phyloP scores from a whole-genome alignment of 805 yeast genomes.

The Kazachstania kunashirensis region DNA sequence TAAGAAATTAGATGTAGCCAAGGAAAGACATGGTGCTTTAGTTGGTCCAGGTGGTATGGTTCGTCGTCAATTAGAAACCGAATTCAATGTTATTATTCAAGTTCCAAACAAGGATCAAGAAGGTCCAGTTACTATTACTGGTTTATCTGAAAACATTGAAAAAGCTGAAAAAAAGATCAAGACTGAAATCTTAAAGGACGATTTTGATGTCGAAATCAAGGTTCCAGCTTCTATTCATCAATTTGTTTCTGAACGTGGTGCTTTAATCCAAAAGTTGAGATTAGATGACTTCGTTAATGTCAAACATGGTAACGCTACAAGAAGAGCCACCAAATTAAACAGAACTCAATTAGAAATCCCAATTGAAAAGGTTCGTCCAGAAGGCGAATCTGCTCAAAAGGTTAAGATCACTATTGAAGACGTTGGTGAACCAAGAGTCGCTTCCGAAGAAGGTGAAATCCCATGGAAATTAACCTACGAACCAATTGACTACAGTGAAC shows the following conservation, averaged over 20 bases:
- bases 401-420: conserved; percentile 41
- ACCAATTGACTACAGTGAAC: conserved; percentile 24
- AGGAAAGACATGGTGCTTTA: conserved; percentile 62
- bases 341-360: conserved; percentile 36
- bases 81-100: conserved; percentile 50
- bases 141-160: conserved; percentile 56
- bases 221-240: conserved; percentile 52
- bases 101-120: conserved; percentile 55
- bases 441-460: conserved; percentile 31
- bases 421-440: conserved; percentile 20
- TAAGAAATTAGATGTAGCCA: conserved; percentile 49
- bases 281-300: conserved; percentile 47
- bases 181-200: conserved; percentile 48
- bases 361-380: conserved; percentile 39
- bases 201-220: conserved; percentile 40
- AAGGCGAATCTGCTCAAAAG: conserved; percentile 22
- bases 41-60: conserved; percentile 76
- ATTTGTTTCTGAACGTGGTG: conserved; percentile 59
- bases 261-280: conserved; percentile 46
- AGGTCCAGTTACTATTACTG: conserved; percentile 46
- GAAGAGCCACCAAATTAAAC: conserved; percentile 43
- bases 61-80: conserved; percentile 63
- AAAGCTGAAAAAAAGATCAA: conserved; percentile 52
- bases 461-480: conserved; percentile 56
- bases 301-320: conserved; percentile 43